Percentiles rank a stretch among this genome's conserved stretches.
Evolutionary conservation across 257 asterid species (phyloP).

Genomic region (Nicotiana noctiflora): DNA sequence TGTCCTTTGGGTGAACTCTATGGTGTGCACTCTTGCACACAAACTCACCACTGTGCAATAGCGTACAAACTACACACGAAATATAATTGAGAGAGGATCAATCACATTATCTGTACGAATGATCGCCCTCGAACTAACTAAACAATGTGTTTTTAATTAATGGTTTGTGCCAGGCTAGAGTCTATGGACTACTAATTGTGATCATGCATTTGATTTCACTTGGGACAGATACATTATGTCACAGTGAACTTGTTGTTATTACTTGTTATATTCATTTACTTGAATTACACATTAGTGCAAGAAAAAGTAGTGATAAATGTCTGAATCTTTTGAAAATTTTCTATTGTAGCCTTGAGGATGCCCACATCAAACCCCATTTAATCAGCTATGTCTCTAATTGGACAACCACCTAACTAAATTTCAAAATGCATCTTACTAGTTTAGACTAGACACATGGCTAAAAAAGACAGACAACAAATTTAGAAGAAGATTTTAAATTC

Average conservation of each 20-base stretch:
- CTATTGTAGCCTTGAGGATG: no score
- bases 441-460: neutral
- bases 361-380: neutral
- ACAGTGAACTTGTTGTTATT: no score
- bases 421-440: neutral
- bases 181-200: neutral
- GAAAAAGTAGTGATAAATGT: no score
- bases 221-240: neutral
- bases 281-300: neutral
- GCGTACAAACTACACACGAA: rapidly evolving
- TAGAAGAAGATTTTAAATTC: neutral
- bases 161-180: neutral
- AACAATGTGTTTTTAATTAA: neutral
- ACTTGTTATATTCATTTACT: no score
- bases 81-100: no score
- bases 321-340: no score
- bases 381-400: neutral
- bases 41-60: no score
- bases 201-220: neutral
- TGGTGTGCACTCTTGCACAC: no score
- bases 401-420: neutral
- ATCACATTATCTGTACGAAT: no score
- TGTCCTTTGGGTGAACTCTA: no score
- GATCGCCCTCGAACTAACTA: neutral
- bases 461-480: neutral